These are phyloP conservation scores for Botrytis cinerea DNA, from an alignment of 2,329 filamentous ascomycete genomes.

Conservation along the genomic window DNA sequence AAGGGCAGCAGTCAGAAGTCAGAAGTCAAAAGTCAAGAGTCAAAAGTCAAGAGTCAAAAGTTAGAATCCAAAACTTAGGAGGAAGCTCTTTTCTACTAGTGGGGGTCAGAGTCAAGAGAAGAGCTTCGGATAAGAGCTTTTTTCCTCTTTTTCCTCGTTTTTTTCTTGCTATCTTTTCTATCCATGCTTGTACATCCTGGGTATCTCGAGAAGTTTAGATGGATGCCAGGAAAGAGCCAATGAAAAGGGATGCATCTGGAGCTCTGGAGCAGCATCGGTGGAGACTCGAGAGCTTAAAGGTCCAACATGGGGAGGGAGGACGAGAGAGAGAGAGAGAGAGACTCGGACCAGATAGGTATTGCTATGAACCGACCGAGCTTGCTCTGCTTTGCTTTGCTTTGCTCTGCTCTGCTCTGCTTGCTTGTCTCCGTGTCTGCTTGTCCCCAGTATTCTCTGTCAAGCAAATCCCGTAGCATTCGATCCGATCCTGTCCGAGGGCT, in stretches of 20 bases:
- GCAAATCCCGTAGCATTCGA: no score
- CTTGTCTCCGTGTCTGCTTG: background rate
- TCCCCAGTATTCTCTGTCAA: background rate
- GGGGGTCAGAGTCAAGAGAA: slow-evolving; percentile 13
- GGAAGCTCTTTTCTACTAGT: background rate
- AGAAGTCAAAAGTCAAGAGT: background rate
- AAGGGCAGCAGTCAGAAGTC: background rate
- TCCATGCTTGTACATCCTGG: background rate
- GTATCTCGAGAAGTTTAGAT: background rate
- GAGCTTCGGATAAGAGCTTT: slow-evolving; percentile 15
- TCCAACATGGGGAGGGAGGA: background rate
- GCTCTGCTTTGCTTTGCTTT: background rate
- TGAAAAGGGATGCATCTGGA: background rate
- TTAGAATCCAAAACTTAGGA: background rate
- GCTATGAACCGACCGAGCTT: background rate
- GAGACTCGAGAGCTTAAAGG: background rate
- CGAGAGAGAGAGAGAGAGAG: background rate
- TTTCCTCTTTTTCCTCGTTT: background rate
- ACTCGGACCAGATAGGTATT: background rate
- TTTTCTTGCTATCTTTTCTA: background rate
- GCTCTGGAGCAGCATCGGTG: background rate
- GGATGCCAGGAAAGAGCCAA: background rate
- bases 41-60: no score
- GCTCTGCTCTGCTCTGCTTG: background rate
- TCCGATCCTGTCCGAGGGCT: background rate